A percentile compares a stretch with the other conserved stretches of the same genome.
Evolutionary conservation across 2,329 filamentous ascomycete genomes (phyloP).

Genomic region (Mycogone perniciosa): DNA sequence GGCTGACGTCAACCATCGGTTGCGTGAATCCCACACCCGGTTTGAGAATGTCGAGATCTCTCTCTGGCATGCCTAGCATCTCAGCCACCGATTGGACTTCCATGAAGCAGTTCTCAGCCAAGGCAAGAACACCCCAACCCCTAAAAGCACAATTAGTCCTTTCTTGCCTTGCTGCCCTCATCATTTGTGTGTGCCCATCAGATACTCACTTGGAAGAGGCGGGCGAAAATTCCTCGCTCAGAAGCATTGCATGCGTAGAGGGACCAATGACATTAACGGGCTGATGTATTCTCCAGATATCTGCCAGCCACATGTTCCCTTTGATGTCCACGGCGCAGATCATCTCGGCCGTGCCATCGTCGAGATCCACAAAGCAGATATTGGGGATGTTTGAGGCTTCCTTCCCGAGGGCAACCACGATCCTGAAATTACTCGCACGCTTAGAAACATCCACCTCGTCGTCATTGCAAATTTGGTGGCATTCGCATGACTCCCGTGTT

Average conservation of each 20-base stretch:
- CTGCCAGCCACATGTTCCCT: constrained; percentile 42
- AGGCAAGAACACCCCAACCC: constrained; percentile 45
- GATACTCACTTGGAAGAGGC: constrained; percentile 22
- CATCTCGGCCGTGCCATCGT: constrained; percentile 41
- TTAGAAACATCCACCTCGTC: constrained; percentile 30
- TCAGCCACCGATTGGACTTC: constrained; percentile 28
- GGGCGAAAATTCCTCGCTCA: constrained; percentile 26
- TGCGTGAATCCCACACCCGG: constrained; percentile 13
- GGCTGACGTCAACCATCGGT: constrained; percentile 22
- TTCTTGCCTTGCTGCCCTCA: background rate
- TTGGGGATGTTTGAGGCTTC: constrained; percentile 45
- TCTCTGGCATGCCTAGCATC: constrained; percentile 25
- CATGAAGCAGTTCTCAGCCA: constrained; percentile 40
- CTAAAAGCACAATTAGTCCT: constrained; percentile 15
- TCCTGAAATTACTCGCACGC: constrained; percentile 44
- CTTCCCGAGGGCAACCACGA: constrained; percentile 37
- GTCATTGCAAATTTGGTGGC: constrained; percentile 10
- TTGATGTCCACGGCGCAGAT: constrained; percentile 46
- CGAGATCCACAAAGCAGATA: constrained; percentile 44
- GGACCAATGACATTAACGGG: constrained; percentile 22
- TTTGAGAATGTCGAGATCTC: constrained; percentile 13
- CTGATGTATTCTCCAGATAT: constrained; percentile 42
- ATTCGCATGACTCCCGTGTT: constrained; percentile 6
- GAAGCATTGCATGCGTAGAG: constrained; percentile 13
- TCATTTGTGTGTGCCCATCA: background rate